phyloP scores from a whole-genome alignment of 1,139 yeast genomes.

The Yamadazyma spencermartinsiae region DNA sequence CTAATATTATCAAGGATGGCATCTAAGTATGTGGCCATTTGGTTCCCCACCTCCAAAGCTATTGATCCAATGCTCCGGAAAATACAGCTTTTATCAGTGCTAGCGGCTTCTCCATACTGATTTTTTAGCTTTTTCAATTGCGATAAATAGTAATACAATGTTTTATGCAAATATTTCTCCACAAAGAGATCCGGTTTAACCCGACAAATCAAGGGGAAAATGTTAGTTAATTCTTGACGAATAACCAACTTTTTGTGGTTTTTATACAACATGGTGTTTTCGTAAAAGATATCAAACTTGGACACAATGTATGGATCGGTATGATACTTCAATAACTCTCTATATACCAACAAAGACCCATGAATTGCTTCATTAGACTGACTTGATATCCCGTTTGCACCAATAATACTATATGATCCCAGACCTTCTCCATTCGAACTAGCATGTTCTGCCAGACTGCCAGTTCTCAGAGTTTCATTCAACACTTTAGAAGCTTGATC shows the following conservation, averaged over 20 bases:
- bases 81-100: constrained; percentile 70
- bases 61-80: constrained; percentile 85
- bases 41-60: constrained; percentile 80
- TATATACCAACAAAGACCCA: constrained; percentile 79
- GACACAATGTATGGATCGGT: constrained; percentile 48
- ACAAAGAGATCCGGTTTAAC: constrained; percentile 79
- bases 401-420: not conserved
- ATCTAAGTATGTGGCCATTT: constrained; percentile 85
- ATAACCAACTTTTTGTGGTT: constrained; percentile 76
- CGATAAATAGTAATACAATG: constrained; percentile 73
- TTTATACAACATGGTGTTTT: constrained; percentile 69
- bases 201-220: constrained; percentile 79
- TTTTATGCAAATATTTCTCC: constrained; percentile 76
- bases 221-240: constrained; percentile 78
- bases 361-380: constrained; percentile 71
- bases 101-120: constrained; percentile 41
- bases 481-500: constrained; percentile 53
- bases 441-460: not conserved
- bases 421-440: constrained; percentile 4
- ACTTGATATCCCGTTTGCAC: constrained; percentile 19
- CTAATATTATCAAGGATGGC: constrained; percentile 80
- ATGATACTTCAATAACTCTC: constrained; percentile 76
- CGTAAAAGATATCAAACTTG: constrained; percentile 76
- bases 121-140: constrained; percentile 71
- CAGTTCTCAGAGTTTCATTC: constrained; percentile 22